A percentile compares a stretch with the other conserved stretches of the same genome.
Evolutionary conservation across 371 early-diverging fungal species (phyloP).

Genomic region (Mortierella sp.): DNA sequence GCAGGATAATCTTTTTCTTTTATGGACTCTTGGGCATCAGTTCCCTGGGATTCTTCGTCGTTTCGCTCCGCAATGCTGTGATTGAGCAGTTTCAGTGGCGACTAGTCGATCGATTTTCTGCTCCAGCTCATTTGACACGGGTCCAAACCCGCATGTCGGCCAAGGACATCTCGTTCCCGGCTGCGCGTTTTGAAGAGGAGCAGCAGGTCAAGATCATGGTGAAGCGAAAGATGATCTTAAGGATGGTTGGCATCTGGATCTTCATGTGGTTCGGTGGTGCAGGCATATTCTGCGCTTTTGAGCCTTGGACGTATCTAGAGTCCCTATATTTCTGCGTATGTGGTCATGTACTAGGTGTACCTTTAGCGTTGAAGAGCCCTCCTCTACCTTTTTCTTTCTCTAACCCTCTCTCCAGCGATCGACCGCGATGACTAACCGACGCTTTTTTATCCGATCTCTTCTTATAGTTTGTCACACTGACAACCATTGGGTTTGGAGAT

Average conservation of each 20-base stretch:
- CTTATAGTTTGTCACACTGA: slow-evolving; percentile 38
- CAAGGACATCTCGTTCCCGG: slow-evolving; percentile 36
- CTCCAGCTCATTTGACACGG: slow-evolving; percentile 34
- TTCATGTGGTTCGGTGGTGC: slow-evolving; percentile 51
- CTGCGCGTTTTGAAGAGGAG: slow-evolving; percentile 42
- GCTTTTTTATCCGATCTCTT: neutral
- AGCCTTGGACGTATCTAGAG: slow-evolving; percentile 40
- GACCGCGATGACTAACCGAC: neutral
- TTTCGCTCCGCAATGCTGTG: slow-evolving; percentile 46
- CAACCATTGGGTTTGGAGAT: slow-evolving; percentile 53
- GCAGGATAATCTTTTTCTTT: slow-evolving; percentile 39
- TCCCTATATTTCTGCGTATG: slow-evolving; percentile 50
- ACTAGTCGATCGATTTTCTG: slow-evolving; percentile 33
- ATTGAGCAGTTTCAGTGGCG: slow-evolving; percentile 53
- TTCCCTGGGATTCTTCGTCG: slow-evolving; percentile 41
- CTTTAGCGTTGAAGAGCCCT: too few relatives aligned
- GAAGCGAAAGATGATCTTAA: slow-evolving; percentile 44
- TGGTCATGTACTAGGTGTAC: neutral
- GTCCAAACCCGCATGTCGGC: slow-evolving; percentile 49
- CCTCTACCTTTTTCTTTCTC: neutral
- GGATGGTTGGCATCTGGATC: slow-evolving; percentile 45
- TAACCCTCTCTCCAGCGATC: neutral
- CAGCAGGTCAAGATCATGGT: slow-evolving; percentile 29
- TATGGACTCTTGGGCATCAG: slow-evolving; percentile 39
- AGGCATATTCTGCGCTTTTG: slow-evolving; percentile 48